These are phyloP conservation scores for Cladophialophora immunda DNA, from an alignment of 2,329 filamentous ascomycete species.

Conservation along the genomic window DNA sequence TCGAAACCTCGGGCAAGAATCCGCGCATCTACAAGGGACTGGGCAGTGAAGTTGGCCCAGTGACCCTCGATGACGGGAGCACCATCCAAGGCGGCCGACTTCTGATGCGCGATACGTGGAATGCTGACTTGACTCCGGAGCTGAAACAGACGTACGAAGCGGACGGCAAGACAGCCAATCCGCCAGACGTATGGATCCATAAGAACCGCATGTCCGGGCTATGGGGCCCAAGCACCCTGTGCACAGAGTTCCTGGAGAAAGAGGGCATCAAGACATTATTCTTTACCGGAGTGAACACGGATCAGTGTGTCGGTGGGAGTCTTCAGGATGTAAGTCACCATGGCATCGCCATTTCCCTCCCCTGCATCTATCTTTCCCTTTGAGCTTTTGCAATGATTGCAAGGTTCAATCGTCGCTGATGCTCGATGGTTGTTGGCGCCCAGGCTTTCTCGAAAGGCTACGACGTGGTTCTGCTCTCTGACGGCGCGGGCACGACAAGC, in stretches of 20 bases:
- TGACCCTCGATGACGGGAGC: slow-evolving; percentile 42
- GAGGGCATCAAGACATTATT: slow-evolving; percentile 59
- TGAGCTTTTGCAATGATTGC: neutral
- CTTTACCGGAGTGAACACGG: slow-evolving; percentile 68
- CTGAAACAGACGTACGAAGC: slow-evolving; percentile 51
- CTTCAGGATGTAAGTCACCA: slow-evolving; percentile 54
- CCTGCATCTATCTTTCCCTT: neutral
- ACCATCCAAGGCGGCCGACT: slow-evolving; percentile 46
- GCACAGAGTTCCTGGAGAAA: slow-evolving; percentile 54
- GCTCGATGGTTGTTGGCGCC: neutral
- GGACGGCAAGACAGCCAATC: slow-evolving; percentile 38
- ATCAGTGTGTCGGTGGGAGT: slow-evolving; percentile 63
- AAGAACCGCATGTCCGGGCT: slow-evolving; percentile 69
- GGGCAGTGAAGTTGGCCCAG: slow-evolving; percentile 58
- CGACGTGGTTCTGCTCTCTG: slow-evolving; percentile 64
- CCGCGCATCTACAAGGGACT: slow-evolving; percentile 50
- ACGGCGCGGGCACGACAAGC: slow-evolving; percentile 61
- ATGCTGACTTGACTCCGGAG: slow-evolving; percentile 60
- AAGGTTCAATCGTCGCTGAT: neutral
- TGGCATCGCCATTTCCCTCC: neutral
- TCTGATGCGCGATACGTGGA: slow-evolving; percentile 66
- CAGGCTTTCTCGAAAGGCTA: slow-evolving; percentile 62
- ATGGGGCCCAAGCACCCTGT: slow-evolving; percentile 57
- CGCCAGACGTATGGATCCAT: slow-evolving; percentile 60
- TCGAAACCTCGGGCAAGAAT: slow-evolving; percentile 40